Evolutionary conservation across 176 grass and related monocot species (phyloP), one percentile per base, ranked within the genome.

Genomic region (maize (Zea mays)): DNA sequence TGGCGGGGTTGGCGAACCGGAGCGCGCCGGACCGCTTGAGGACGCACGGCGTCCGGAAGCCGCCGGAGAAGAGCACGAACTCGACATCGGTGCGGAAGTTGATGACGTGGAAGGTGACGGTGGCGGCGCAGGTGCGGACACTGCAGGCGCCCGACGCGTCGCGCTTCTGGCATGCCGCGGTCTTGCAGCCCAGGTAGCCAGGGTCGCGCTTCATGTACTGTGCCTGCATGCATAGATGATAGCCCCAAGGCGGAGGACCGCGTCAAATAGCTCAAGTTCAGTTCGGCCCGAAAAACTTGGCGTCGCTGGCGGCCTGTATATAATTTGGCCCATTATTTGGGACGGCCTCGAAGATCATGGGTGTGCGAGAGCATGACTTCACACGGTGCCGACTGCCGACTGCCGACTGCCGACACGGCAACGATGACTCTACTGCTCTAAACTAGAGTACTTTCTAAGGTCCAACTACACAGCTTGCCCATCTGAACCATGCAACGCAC

Each of bases 61-160:
- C 93, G 42, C 85, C 90, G 74, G 85, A 49, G 90, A 93, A 89
- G 67, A 97, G 79, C 58, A 93, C 85, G 76, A 97, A 97, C 71
- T 93, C 90, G 44, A 97, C 66, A 21, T 90, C 80, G 38, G 90
- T 89, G 74, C 90, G 82, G 78, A 93, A 86, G 90, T 97, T 97
- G 85, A 97, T 42, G 60, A 90, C 77, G 72, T 97, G 93, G 88
- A 97, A 97, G 38, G 76, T 82, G 15, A 97, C 37, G 3, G 90
- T 82, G 65, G 85, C 88, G 50, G 82, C 74, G 84, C 93, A 93
- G 27, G 80, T 86, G 42, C 67, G 85, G 47, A 85, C 9, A 7
- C 35, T 5, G 76, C 93, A 90, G 40, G 33, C 57, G 5, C 82
- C 72, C 3, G 82, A 74, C 10, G 48, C 48, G 52, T 16, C 47